Evolutionary conservation across 1,284 basidiomycete species (phyloP), one percentile per base, ranked within the genome.

Genomic region (Takashimella tepidaria): DNA sequence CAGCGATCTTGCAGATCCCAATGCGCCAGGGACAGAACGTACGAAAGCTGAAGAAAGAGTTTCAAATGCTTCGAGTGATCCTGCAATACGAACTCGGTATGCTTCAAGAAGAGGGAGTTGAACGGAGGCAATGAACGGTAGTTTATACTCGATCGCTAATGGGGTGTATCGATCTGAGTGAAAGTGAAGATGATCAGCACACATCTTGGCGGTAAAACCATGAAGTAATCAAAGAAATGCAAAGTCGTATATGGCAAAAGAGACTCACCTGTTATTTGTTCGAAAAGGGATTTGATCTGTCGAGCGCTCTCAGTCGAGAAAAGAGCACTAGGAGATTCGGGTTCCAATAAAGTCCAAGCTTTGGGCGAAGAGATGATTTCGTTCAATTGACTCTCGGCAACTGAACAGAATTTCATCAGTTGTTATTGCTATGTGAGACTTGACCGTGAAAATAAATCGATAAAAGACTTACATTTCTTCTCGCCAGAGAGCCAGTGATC

Each of bases 21-120:
- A 79, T 4, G 88, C 89, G 4, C 93, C 95, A 0, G 95, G 92
- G 5, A 98, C 91, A 3, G 87, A 88, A 4, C 92, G 85, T 25
- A 92, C 83, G 62, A 98, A 85, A 0, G 86, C 83, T 19, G 87
- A 89, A 1, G 90, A 89, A 3, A 96, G 78, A 0, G 85, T 87
- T 73, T 98, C 95, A 64, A 97, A 97, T 0, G 92, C 92, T 63
- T 97, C 92, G 10, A 98, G 77, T 3, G 90, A 90, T 4, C 87
- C 83, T 0, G 83, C 80, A 67, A 98, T 85, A 13, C 92, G 84
- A 8, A 79, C 75, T 54, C 84, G 81, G 69, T 96, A 98, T 1
- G 81, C 77, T 50, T 87, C 82, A 5, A 98, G 77, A 3, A 97
- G 74, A 0, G 92, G 92, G 2, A 96, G 77, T 74, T 98, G 95